A percentile compares a stretch with the other conserved stretches of the same genome.
Evolutionary conservation across 345 rosid species (phyloP).

Genomic region (Moringa oleifera): DNA sequence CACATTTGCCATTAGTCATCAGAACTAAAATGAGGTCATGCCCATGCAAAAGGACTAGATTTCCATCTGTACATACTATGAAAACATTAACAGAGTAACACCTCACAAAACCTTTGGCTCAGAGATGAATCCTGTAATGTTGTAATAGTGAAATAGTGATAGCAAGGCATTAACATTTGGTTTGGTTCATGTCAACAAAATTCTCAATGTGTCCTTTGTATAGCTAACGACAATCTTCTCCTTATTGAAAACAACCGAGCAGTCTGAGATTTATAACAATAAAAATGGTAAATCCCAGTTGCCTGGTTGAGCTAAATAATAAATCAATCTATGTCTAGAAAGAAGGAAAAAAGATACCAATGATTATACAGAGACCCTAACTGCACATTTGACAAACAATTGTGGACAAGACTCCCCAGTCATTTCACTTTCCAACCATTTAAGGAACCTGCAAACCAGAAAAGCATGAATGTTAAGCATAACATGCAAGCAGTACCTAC

Average conservation of each 20-base stretch:
- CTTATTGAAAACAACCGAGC: constrained; percentile 33
- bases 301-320: constrained; percentile 39
- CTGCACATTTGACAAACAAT: not conserved
- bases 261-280: constrained; percentile 27
- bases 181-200: constrained; percentile 11
- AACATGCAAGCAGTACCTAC: not conserved
- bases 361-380: not conserved
- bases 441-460: constrained; percentile 21
- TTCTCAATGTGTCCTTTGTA: constrained; percentile 10
- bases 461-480: not conserved
- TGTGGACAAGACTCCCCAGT: not conserved
- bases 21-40: no score
- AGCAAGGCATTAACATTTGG: constrained; percentile 20
- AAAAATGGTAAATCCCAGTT: constrained; percentile 32
- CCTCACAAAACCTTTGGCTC: no score
- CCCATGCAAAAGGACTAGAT: no score
- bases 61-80: no score
- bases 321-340: constrained; percentile 21
- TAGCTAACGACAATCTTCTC: not conserved
- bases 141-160: not conserved
- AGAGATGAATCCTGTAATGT: not conserved
- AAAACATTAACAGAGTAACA: no score
- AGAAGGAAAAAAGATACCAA: not conserved
- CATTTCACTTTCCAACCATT: constrained; percentile 7
- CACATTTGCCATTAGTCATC: no score